These are phyloP conservation scores for Didymella exigua DNA, from an alignment of 2,329 filamentous ascomycete genomes.

Conservation along the genomic window DNA sequence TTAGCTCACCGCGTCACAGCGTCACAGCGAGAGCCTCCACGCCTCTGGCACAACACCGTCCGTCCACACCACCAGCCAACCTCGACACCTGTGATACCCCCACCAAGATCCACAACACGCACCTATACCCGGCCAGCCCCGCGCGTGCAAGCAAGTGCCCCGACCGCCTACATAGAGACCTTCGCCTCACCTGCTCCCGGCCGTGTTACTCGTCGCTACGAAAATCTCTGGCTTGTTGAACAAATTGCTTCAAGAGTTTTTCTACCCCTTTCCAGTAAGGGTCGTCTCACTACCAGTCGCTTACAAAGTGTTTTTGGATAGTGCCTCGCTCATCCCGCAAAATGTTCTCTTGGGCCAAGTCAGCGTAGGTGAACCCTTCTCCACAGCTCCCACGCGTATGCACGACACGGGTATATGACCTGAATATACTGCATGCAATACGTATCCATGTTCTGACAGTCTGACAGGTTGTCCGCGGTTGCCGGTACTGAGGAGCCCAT, in stretches of 20 bases:
- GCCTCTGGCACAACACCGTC: conserved; percentile 11
- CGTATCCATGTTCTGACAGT: conserved; percentile 18
- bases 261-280: conserved; percentile 30
- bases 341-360: conserved; percentile 95
- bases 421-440: neutral
- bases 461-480: conserved; percentile 69
- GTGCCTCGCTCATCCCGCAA: conserved; percentile 36
- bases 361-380: conserved; percentile 67
- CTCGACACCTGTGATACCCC: conserved; percentile 9
- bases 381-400: conserved; percentile 23
- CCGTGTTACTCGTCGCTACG: conserved; percentile 28
- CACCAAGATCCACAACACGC: conserved; percentile 1
- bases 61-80: conserved; percentile 10
- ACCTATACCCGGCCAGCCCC: conserved; percentile 4
- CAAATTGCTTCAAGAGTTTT: conserved; percentile 39
- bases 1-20: conserved; percentile 12
- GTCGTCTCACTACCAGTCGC: conserved; percentile 29
- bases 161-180: conserved; percentile 18
- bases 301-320: conserved; percentile 37
- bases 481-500: conserved; percentile 96
- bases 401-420: conserved; percentile 21
- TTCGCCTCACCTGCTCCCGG: conserved; percentile 29
- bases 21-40: conserved; percentile 12
- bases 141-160: conserved; percentile 17
- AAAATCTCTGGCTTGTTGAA: conserved; percentile 35